Evolutionary conservation across 2,329 filamentous ascomycete genomes (phyloP).

Genomic region (Colletotrichum sp.): DNA sequence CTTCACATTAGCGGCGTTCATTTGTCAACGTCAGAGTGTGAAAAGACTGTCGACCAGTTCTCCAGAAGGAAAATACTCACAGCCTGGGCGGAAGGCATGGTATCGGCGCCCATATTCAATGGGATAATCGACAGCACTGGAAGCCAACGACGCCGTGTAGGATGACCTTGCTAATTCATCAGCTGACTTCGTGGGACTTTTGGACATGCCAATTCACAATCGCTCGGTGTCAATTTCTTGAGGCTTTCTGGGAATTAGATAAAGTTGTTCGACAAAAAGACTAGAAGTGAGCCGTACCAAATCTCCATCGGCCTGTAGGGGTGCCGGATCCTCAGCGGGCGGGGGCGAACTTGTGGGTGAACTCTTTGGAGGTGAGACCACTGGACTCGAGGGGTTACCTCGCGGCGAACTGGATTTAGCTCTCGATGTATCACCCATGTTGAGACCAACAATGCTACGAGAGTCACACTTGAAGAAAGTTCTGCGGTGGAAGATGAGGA

Average conservation of each 20-base stretch:
- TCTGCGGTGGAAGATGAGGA: no score
- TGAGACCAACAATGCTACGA: neutral
- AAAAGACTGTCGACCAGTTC: rapidly evolving
- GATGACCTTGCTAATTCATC: neutral
- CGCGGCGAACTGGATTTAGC: neutral
- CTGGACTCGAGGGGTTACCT: neutral
- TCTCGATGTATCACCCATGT: neutral
- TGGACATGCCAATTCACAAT: neutral
- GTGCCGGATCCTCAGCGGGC: neutral
- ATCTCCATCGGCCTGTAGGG: neutral
- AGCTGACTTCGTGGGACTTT: neutral
- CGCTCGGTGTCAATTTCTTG: neutral
- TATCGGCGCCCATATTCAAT: constrained; percentile 4
- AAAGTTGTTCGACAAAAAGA: neutral
- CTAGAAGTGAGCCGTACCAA: neutral
- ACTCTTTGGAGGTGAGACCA: neutral
- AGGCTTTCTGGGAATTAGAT: neutral
- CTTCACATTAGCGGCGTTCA: neutral
- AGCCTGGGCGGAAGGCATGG: constrained; percentile 8
- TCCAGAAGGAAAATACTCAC: neutral
- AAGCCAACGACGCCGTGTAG: neutral
- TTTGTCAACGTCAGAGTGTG: rapidly evolving
- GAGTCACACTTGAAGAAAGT: no score
- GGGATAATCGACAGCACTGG: constrained; percentile 2
- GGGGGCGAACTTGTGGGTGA: neutral